Evolutionary conservation across 768 basidiomycete species (phyloP), one percentile per base, ranked within the genome.

Genomic region (Pholiota microspora): DNA sequence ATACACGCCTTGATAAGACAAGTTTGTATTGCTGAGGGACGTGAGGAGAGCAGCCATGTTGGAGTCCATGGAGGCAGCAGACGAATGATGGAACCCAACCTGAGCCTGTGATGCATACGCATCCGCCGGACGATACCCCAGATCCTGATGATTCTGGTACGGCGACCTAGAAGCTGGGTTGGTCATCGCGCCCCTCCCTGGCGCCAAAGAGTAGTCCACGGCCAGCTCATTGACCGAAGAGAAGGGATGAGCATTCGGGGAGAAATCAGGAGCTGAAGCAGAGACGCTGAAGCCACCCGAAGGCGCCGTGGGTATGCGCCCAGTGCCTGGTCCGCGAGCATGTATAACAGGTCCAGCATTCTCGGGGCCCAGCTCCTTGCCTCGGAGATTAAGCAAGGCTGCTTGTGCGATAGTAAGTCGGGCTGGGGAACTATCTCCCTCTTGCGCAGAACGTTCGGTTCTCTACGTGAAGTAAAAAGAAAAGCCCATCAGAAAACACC

Each of bases 341-440:
- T 63, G 45, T 47, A 65, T 53, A 63, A 59, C 53, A 60, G 65
- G 52, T 12, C 53, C 55, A 54, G 60, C 42, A 45, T 59, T 56
- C 2, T 48, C 15, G 16, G 62, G 58, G 56, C 62, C 71, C 64
- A 79, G 62, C 18, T 88, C 85, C 50, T 85, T 81, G 5, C 89
- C 89, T 51, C 81, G 85, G 38, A 90, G 76, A 63, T 89, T 92
- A 51, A 92, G 79, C 21, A 92, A 68, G 0, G 89, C 81, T 4
- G 89, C 89, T 61, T 89, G 88, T 0, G 89, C 89, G 59, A 92
- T 89, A 5, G 88, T 88, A 25, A 92, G 69, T 15, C 84, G 77
- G 9, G 78, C 78, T 3, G 86, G 83, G 7, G 85, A 82, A 36
- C 75, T 73, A 18, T 87, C 89, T 3, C 76, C 86, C 46, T 84